Percentiles rank a stretch among this genome's conserved stretches.
phyloP scores from a whole-genome alignment of 225 moss, liverwort and hornwort genomes.

The Physcomitrium patens region DNA sequence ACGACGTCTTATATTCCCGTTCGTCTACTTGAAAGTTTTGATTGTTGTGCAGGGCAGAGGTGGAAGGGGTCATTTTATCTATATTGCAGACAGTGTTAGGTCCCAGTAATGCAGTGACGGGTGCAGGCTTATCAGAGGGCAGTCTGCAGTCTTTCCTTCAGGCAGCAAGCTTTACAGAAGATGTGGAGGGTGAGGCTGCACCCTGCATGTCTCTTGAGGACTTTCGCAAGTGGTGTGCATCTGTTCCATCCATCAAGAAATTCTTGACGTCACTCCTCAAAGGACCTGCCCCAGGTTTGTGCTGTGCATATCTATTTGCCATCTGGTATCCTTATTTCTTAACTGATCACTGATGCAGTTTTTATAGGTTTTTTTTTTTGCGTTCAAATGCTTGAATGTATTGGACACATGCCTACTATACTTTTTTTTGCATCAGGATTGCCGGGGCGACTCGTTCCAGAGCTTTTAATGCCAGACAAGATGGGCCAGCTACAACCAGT shows the following conservation, averaged over 20 bases:
- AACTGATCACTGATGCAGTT: slow-evolving; percentile 7
- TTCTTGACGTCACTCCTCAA: slow-evolving; percentile 84
- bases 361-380: slow-evolving; percentile 4
- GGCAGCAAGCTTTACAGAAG: slow-evolving; percentile 62
- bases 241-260: slow-evolving; percentile 77
- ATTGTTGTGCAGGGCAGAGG: slow-evolving; percentile 73
- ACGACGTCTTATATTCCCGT: not conserved
- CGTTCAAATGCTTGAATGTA: not conserved
- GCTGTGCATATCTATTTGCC: not conserved
- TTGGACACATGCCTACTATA: not conserved
- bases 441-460: slow-evolving; percentile 73
- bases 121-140: slow-evolving; percentile 73
- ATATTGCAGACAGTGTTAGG: slow-evolving; percentile 85
- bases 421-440: slow-evolving; percentile 46
- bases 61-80: slow-evolving; percentile 85
- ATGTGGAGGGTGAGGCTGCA: slow-evolving; percentile 48
- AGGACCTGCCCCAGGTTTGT: slow-evolving; percentile 64
- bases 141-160: slow-evolving; percentile 73
- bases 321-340: not conserved
- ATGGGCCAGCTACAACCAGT: slow-evolving; percentile 43
- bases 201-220: slow-evolving; percentile 70
- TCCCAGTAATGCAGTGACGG: slow-evolving; percentile 68
- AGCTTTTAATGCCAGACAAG: slow-evolving; percentile 62
- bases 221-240: slow-evolving; percentile 70
- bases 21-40: slow-evolving; percentile 6